Percentiles rank a stretch among this genome's conserved stretches.
Conservation (phyloP, 345 rosid species). For the Citrus cavaleriei region DNA sequence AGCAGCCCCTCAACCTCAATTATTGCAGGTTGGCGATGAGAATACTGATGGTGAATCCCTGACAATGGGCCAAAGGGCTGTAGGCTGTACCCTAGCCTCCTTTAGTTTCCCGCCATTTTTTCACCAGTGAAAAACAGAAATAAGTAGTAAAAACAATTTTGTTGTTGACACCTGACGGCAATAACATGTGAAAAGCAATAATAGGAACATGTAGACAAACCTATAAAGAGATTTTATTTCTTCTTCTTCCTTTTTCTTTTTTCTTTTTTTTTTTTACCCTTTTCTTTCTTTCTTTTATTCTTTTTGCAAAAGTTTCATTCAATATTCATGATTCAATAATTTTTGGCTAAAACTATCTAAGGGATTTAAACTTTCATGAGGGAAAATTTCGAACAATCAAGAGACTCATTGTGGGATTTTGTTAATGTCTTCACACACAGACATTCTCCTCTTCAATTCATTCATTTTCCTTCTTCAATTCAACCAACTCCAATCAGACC, state of each 20-base stretch:
- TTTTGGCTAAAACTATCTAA: neutral
- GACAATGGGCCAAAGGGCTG: neutral
- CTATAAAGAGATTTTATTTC: too few species aligned
- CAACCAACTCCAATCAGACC: neutral
- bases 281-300: too few species aligned
- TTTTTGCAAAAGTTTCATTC: too few species aligned
- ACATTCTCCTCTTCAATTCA: neutral
- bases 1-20: neutral
- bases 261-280: too few species aligned
- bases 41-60: neutral
- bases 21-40: neutral
- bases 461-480: neutral
- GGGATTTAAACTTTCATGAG: neutral
- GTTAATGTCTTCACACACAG: neutral
- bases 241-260: too few species aligned
- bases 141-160: neutral
- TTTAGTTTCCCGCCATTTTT: constrained; percentile 5
- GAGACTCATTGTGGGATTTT: neutral
- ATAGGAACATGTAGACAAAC: neutral
- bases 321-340: neutral
- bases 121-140: neutral
- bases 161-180: neutral
- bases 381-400: neutral
- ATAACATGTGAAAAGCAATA: neutral
- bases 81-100: neutral